Evolutionary conservation across 352 stramenopile genomes (phyloP).

Genomic region (Globisporangium okanoganense): DNA sequence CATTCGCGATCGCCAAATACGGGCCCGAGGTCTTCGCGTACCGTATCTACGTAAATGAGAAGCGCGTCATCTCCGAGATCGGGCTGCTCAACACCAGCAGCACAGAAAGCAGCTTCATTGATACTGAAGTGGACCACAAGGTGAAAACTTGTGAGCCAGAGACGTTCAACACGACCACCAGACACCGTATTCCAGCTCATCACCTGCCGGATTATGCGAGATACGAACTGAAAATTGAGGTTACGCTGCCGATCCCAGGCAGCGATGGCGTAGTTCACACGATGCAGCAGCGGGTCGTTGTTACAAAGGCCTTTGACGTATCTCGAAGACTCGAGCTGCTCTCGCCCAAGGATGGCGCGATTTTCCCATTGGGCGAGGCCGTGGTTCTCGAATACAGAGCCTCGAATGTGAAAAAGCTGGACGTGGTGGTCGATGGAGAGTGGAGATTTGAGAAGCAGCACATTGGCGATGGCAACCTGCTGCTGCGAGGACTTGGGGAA

Average conservation of each 20-base stretch:
- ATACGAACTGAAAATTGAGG: constrained; percentile 31
- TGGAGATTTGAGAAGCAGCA: constrained; percentile 26
- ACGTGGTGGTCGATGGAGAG: constrained; percentile 26
- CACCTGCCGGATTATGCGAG: constrained; percentile 6
- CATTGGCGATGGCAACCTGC: constrained; percentile 35
- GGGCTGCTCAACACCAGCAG: constrained; percentile 22
- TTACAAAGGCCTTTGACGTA: constrained; percentile 18
- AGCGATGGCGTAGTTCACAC: constrained; percentile 28
- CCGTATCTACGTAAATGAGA: constrained; percentile 29
- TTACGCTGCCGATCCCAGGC: constrained; percentile 32
- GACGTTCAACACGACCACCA: constrained; percentile 17
- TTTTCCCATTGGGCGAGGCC: constrained; percentile 14
- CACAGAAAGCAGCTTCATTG: not conserved
- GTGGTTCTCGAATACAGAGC: constrained; percentile 41
- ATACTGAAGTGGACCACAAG: not conserved
- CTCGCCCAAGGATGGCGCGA: constrained; percentile 22
- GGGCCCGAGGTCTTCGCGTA: constrained; percentile 49
- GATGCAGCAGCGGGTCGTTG: constrained; percentile 20
- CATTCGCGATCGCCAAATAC: constrained; percentile 25
- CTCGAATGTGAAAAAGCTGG: constrained; percentile 27
- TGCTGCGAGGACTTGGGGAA: constrained; percentile 33
- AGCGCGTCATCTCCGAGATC: constrained; percentile 34
- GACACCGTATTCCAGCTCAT: constrained; percentile 14
- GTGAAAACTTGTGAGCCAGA: not conserved
- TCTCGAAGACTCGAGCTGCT: constrained; percentile 19